A percentile compares a stretch with the other conserved stretches of the same genome.
phyloP scores from a whole-genome alignment of 1,284 basidiomycete genomes.

The Puccinia hordei region DNA sequence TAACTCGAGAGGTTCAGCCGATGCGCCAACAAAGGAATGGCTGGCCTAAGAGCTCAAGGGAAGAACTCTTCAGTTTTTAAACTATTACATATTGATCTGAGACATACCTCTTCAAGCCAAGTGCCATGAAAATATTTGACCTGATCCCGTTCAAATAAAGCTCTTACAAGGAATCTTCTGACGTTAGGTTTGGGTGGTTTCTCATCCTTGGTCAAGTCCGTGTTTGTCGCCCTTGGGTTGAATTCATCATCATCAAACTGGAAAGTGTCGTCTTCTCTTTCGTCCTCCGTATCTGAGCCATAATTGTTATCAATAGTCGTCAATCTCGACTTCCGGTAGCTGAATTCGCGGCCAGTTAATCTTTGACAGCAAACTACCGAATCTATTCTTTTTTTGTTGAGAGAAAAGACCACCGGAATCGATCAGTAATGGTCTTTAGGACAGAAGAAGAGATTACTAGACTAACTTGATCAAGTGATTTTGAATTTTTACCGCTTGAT shows the following conservation, averaged over 20 bases:
- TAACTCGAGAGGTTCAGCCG: conserved; percentile 15
- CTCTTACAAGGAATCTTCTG: conserved; percentile 7
- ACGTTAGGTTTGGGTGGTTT: not conserved
- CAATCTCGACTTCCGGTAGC: conserved; percentile 22
- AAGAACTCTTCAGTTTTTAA: not conserved
- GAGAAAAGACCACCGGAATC: not conserved
- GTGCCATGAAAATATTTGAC: conserved; percentile 32
- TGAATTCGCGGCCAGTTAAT: conserved; percentile 11
- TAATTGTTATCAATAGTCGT: not conserved
- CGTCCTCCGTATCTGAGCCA: conserved; percentile 33
- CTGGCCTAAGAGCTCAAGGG: not conserved
- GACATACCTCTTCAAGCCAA: conserved; percentile 12
- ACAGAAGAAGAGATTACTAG: not conserved
- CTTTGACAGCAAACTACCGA: conserved; percentile 5
- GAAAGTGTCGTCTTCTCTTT: conserved; percentile 5
- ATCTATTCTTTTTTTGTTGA: conserved; percentile 7
- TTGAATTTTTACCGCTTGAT: conserved; percentile 16
- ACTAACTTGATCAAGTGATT: not conserved
- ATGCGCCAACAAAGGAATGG: conserved; percentile 12
- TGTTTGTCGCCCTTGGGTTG: not conserved
- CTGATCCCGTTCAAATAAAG: conserved; percentile 20
- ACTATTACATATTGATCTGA: not conserved
- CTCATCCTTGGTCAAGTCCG: not conserved
- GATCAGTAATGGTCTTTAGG: not conserved
- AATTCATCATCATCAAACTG: not conserved